Base-by-base conservation (phyloP, 768 basidiomycete genomes). In the Tubosaeta sp. region DNA sequence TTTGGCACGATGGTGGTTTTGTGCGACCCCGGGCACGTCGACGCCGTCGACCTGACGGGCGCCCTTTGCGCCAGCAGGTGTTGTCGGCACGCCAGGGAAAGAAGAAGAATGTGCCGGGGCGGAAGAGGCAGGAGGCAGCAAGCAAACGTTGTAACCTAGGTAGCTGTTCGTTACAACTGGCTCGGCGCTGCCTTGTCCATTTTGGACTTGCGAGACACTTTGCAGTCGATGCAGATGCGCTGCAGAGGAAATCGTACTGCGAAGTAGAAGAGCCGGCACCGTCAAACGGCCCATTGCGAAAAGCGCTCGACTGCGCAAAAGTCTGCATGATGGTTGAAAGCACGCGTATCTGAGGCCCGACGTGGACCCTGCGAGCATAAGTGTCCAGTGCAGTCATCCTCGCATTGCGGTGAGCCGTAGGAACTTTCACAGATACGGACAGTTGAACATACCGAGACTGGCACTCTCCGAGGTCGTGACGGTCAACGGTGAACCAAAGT, bases 301-400 rank as follows among this genome's bases (percentile, higher is more conserved):
- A 46, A 51, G 48, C 32, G 26, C 51, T 31, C 51, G 50, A 43
- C 52, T 54, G 38, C 51, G 61, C 52, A 46, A 54, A 50, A 58
- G 55, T 42, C 63, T 65, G 67, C 70, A 74, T 70, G 62, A 59
- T 46, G 59, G 60, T 46, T 62, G 59, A n/a, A 59, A 54, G 42
- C 44, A 50, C 65, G 71, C 68, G 57, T 72, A 69, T 74, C 69
- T 74, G 76, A 81, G 78, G 80, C 82, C 83, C 80, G 77, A 78
- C 76, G 80, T 83, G 80, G 85, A 86, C 82, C 81, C 86, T 83
- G 82, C 82, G 73, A 88, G 80, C 88, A 90, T 91, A 79, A 83
- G 87, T 83, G 56, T 62, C 57, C 72, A 62, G 59, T 76, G 74
- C 81, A 85, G 77, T 84, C 87, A 89, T 88, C 78, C 86, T 88